Base-by-base conservation (phyloP, 1,139 yeast genomes). In the Pichia sp. region DNA sequence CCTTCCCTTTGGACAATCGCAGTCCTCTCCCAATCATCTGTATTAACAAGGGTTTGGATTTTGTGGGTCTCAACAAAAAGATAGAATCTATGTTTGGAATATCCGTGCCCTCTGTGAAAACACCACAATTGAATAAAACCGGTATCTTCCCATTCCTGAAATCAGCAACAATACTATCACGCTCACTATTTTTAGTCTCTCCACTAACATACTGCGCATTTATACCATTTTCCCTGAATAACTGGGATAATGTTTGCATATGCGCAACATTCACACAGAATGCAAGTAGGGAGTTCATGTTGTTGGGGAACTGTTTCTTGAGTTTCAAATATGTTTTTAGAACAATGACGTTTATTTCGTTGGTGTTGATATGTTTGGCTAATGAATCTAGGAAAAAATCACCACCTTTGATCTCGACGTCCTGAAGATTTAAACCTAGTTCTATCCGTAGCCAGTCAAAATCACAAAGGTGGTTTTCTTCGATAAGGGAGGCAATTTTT, bases 21-120 rank as follows among this genome's bases (percentile, higher is more conserved):
- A 93, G 71, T 0, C 98, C 98, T 57, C 98, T 76, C 0, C 99
- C 99, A 30, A 92, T 79, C 97, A 92, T 92, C 67, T 92, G 99
- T 16, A 84, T 78, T 48, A 90, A 70, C 49, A 90, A 71, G 0
- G 87, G 81, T 36, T 83, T 72, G 1, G 97, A 90, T 57, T 77
- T 77, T 0, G 97, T 88, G 1, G 97, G 97, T 45, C 97, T 73
- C 4, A 90, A 87, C 38, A 92, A 71, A 49, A 92, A 74, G 8
- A 92, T 72, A 31, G 90, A 85, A 66, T 92, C 98, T 55, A 92
- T 87, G 60, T 85, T 85, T 2, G 98, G 98, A 26, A 92, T 85
- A 70, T 92, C 98, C 0, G 98, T 90, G 0, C 99, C 99, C 69
- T 93, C 99, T 0, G 97, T 92, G 62, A 92, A 86, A 2, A 92